Evolutionary conservation across 352 stramenopile species (phyloP).

Genomic region (Blastocystis sp.): DNA sequence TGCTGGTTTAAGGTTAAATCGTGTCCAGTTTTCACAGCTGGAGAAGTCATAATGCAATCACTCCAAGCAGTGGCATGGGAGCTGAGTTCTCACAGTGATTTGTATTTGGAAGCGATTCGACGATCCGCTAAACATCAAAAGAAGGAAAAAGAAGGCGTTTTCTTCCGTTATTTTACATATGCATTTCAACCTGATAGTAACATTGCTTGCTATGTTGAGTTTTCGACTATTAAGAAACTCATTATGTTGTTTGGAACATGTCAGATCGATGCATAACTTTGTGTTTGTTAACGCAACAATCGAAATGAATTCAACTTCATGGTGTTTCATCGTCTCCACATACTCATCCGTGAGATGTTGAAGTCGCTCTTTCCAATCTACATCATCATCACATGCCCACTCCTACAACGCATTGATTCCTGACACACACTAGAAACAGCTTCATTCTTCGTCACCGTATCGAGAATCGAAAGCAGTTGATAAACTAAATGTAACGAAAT

Average conservation of each 20-base stretch:
- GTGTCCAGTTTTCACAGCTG: background rate
- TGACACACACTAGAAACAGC: background rate
- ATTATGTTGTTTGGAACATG: background rate
- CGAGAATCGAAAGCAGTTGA: background rate
- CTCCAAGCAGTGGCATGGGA: background rate
- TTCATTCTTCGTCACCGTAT: background rate
- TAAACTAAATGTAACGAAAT: background rate
- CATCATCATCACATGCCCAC: background rate
- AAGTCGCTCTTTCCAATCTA: too few species aligned
- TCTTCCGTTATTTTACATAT: background rate
- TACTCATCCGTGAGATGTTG: too few species aligned
- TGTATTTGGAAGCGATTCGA: background rate
- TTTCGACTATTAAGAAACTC: background rate
- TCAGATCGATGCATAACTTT: background rate
- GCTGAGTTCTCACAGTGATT: background rate
- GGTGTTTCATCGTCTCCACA: slow-evolving; percentile 2
- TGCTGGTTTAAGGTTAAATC: slow-evolving; percentile 11
- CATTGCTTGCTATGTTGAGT: background rate
- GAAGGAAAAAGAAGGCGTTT: background rate
- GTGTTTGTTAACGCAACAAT: background rate
- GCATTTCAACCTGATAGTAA: background rate
- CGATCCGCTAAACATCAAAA: background rate
- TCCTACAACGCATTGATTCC: background rate
- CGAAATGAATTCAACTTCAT: too few species aligned
- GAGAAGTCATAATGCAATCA: background rate